Evolutionary conservation across 768 basidiomycete species (phyloP).

Genomic region (Suillus paluster): DNA sequence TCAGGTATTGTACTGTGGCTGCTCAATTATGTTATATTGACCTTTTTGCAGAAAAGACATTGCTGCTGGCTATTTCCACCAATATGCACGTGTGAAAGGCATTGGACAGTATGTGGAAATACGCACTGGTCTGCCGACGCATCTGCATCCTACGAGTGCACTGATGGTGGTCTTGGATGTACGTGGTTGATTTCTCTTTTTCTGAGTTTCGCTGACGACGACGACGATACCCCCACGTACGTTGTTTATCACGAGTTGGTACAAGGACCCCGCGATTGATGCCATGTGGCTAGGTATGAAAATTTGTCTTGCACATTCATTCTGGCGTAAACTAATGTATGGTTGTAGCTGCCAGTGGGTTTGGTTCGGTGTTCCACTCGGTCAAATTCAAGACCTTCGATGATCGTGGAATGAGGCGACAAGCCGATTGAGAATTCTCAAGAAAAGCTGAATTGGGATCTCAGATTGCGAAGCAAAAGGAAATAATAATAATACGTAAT

Average conservation of each 20-base stretch:
- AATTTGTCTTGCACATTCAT: background rate
- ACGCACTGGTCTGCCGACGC: slow-evolving; percentile 91
- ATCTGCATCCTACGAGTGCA: slow-evolving; percentile 96
- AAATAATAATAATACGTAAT: no score
- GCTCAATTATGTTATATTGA: background rate
- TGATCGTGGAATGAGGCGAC: slow-evolving; percentile 75
- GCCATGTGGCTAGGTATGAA: slow-evolving; percentile 92
- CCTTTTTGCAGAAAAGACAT: slow-evolving; percentile 80
- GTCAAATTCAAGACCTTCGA: slow-evolving; percentile 99
- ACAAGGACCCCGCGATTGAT: slow-evolving; percentile 98
- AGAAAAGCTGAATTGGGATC: slow-evolving; percentile 90
- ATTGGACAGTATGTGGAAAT: slow-evolving; percentile 99
- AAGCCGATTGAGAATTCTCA: slow-evolving; percentile 89
- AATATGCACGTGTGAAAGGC: slow-evolving; percentile 97
- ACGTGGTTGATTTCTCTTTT: slow-evolving; percentile 34
- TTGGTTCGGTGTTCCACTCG: slow-evolving; percentile 96
- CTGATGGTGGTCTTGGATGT: slow-evolving; percentile 97
- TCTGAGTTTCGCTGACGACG: slow-evolving; percentile 8
- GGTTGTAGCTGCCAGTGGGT: slow-evolving; percentile 75
- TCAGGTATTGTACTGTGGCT: slow-evolving; percentile 52
- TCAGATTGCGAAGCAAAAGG: slow-evolving; percentile 84
- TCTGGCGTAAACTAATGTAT: slow-evolving; percentile 13
- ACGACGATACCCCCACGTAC: slow-evolving; percentile 89
- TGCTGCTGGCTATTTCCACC: slow-evolving; percentile 98
- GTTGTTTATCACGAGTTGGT: slow-evolving; percentile 96